Evolutionary conservation across 2,329 filamentous ascomycete genomes (phyloP), one percentile per base, ranked within the genome.

Genomic region (Fusarium heterosporum): DNA sequence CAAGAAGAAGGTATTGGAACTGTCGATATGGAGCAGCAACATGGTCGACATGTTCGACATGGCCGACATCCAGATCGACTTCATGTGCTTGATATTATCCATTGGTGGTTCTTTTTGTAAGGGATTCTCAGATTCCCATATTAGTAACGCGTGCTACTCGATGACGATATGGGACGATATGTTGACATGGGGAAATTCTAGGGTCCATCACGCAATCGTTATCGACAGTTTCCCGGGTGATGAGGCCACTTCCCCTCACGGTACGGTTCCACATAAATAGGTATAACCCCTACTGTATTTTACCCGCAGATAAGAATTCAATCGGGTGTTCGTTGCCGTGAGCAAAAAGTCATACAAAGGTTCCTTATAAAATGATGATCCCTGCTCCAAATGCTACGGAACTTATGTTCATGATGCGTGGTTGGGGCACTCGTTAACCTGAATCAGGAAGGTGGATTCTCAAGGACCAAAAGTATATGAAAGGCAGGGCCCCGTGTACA

Each of bases 331-430:
- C 1, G 6, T 25, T 55, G 42, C 52, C 52, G 43, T 16, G 38
- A 28, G 28, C 17, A 43, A 42, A 43, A 30, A 28, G 28, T 12
- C 30, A 29, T 38, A 45, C 61, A 58, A 64, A 64, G 52, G 59
- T 64, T 53, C 61, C 61, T 25, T 6, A 47, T 13, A 19, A 22
- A 19, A 32, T 28, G 52, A 17, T 40, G 59, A 64, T 64, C 61
- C 36, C 28, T 64, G 41, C 53, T 59, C 26, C 25, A 59, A 64
- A 47, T 58, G 45, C 51, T 10, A 63, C 25, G 61, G 59, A 64
- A 64, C 61, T 64, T 64, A 43, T 63, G 60, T 51, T 46, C 63
- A 57, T 29, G 28, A 46, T 59, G 52, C 32, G 13, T 8, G 40
- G 28, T 50, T 40, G 36, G 36, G 4, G n/a, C 32, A n/a, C 22